These are phyloP conservation scores for Cynara cardunculus DNA, from an alignment of 129 eudicot genomes.

Conservation along the genomic window DNA sequence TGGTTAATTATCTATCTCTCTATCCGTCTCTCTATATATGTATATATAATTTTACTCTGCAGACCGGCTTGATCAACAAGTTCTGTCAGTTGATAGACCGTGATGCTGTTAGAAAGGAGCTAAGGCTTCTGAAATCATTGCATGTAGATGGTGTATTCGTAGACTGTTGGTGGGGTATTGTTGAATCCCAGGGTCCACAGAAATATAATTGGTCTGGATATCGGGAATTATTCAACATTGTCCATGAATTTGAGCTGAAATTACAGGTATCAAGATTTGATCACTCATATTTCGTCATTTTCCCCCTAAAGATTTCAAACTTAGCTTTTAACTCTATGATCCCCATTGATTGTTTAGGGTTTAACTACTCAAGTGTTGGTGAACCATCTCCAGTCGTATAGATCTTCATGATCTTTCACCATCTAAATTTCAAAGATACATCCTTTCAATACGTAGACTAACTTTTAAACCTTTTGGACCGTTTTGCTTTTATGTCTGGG, in stretches of 20 bases:
- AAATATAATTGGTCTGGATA: constrained; percentile 66
- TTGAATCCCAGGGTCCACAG: constrained; percentile 57
- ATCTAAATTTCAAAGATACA: neutral
- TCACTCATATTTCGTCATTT: neutral
- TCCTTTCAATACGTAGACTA: neutral
- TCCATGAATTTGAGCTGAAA: constrained; percentile 50
- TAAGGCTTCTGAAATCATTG: constrained; percentile 46
- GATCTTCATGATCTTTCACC: neutral
- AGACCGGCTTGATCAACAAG: constrained; percentile 61
- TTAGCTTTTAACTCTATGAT: neutral
- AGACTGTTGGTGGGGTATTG: constrained; percentile 72
- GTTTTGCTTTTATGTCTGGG: too few relatives aligned
- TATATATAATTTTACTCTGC: constrained; percentile 17
- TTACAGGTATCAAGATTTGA: constrained; percentile 42
- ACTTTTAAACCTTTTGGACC: too few relatives aligned
- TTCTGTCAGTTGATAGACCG: constrained; percentile 58
- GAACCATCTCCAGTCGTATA: neutral
- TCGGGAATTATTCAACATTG: constrained; percentile 49
- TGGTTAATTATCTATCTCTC: neutral
- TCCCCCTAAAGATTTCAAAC: neutral
- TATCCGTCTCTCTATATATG: too few relatives aligned
- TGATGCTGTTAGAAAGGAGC: constrained; percentile 54
- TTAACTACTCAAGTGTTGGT: neutral
- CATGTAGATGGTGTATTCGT: constrained; percentile 62
- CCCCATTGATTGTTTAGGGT: neutral